A percentile compares a stretch with the other conserved stretches of the same genome.
Evolutionary conservation across 129 eudicot species (phyloP).

Genomic region (Lactuca sativa): DNA sequence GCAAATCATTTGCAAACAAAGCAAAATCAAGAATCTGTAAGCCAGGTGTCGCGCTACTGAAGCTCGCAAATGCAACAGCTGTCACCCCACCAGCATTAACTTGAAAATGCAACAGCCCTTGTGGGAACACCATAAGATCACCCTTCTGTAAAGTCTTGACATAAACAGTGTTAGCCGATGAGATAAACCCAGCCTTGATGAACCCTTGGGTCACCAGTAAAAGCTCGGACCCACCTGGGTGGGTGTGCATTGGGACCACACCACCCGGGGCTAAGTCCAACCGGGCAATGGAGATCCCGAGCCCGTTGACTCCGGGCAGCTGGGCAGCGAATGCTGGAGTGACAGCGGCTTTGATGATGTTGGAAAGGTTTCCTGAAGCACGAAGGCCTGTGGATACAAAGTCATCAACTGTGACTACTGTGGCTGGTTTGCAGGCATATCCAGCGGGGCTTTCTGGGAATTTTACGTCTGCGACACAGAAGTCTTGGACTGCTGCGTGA

Average conservation of each 20-base stretch:
- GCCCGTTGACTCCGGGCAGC: conserved; percentile 76
- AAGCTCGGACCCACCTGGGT: conserved; percentile 68
- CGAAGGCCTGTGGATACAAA: conserved; percentile 53
- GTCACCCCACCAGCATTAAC: conserved; percentile 56
- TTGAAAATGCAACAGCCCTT: conserved; percentile 81
- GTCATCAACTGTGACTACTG: conserved; percentile 53
- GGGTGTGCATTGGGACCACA: conserved; percentile 82
- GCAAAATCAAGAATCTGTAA: conserved; percentile 69
- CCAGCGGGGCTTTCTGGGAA: conserved; percentile 69
- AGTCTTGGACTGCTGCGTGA: conserved; percentile 62
- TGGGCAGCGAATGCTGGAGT: conserved; percentile 70
- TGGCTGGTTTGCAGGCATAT: conserved; percentile 60
- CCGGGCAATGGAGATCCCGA: conserved; percentile 69
- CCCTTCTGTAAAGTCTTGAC: conserved; percentile 55
- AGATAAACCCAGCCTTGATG: conserved; percentile 56
- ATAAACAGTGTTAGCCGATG: conserved; percentile 61
- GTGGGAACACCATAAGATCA: conserved; percentile 79
- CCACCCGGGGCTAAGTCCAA: conserved; percentile 71
- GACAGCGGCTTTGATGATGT: conserved; percentile 69
- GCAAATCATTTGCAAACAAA: conserved; percentile 56
- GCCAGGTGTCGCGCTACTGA: conserved; percentile 74
- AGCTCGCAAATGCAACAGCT: conserved; percentile 66
- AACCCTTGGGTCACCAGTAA: conserved; percentile 64
- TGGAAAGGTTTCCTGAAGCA: conserved; percentile 63
- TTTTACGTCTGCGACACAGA: conserved; percentile 68